phyloP scores from a whole-genome alignment of 2,329 filamentous ascomycete species.

The Calonectria ilicicola region DNA sequence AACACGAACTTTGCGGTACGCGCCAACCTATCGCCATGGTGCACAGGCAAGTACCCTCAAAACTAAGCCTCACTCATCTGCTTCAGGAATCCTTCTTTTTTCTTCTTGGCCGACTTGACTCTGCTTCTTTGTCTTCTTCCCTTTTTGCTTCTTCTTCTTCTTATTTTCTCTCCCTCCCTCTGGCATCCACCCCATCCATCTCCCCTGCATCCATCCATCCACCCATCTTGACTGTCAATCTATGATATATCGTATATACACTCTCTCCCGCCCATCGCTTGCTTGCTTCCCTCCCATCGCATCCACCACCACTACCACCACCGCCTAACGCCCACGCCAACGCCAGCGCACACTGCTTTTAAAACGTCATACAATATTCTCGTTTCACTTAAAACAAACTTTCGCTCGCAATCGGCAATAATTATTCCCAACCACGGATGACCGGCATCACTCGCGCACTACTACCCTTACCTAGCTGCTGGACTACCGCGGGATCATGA shows the following conservation, averaged over 20 bases:
- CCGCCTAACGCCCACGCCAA: too few species aligned
- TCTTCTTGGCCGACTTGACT: background rate
- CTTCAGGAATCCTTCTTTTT: background rate
- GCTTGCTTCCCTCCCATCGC: too few species aligned
- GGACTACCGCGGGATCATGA: constrained; percentile 18
- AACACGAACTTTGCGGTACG: constrained; percentile 20
- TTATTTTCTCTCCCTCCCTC: too few species aligned
- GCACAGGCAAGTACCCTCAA: constrained; percentile 3
- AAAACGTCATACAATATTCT: background rate
- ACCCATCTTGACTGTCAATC: background rate
- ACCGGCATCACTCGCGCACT: background rate
- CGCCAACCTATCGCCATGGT: background rate
- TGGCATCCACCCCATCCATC: too few species aligned
- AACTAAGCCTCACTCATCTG: constrained; percentile 14
- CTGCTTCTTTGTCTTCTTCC: background rate
- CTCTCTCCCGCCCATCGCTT: too few species aligned
- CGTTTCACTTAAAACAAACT: background rate
- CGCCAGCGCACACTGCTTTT: background rate
- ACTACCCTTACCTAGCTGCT: background rate
- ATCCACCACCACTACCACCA: too few species aligned
- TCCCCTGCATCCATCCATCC: background rate
- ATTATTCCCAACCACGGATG: constrained; percentile 1
- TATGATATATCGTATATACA: too few species aligned
- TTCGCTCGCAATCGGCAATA: background rate
- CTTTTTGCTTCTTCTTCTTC: background rate